phyloP scores from a whole-genome alignment of 1,139 yeast genomes.

The Candida tropicalis region DNA sequence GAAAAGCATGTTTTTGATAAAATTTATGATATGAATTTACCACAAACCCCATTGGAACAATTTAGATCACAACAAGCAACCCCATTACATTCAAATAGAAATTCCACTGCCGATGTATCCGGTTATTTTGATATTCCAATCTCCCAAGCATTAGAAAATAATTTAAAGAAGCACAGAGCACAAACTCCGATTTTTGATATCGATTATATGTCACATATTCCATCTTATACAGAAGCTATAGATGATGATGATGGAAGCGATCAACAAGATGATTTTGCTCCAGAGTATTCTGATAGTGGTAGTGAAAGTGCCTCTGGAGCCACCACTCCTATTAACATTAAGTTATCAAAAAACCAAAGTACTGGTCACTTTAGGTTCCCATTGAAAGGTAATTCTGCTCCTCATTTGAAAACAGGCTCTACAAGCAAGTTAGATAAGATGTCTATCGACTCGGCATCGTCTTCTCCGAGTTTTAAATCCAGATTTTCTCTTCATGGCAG shows the following conservation, averaged over 20 bases:
- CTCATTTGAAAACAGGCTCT: conserved; percentile 12
- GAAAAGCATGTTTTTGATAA: conserved; percentile 40
- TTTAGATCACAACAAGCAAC: conserved; percentile 27
- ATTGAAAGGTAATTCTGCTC: conserved; percentile 11
- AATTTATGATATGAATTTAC: conserved; percentile 37
- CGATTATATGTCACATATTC: conserved; percentile 22
- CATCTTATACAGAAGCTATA: conserved; percentile 27
- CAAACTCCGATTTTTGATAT: conserved; percentile 13
- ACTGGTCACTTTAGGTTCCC: conserved; percentile 11
- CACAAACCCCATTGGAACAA: conserved; percentile 44
- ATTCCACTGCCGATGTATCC: conserved; percentile 22
- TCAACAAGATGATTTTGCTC: conserved; percentile 22
- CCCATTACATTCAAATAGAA: conserved; percentile 22
- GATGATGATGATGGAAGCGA: conserved; percentile 24
- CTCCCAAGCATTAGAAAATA: conserved; percentile 13
- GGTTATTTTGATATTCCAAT: conserved; percentile 34
- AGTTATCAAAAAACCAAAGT: conserved; percentile 6
- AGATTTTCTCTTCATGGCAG: conserved; percentile 8
- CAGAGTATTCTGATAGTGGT: conserved; percentile 19
- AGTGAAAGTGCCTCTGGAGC: conserved; percentile 10
- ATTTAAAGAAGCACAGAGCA: conserved; percentile 7
- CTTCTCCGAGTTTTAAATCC: conserved; percentile 8
- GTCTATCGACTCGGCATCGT: conserved; percentile 3
- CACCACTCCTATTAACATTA: conserved; percentile 11
- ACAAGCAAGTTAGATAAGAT: conserved; percentile 9